Conservation (phyloP, 1,284 basidiomycete genomes). For the Ustilago bromivora region DNA sequence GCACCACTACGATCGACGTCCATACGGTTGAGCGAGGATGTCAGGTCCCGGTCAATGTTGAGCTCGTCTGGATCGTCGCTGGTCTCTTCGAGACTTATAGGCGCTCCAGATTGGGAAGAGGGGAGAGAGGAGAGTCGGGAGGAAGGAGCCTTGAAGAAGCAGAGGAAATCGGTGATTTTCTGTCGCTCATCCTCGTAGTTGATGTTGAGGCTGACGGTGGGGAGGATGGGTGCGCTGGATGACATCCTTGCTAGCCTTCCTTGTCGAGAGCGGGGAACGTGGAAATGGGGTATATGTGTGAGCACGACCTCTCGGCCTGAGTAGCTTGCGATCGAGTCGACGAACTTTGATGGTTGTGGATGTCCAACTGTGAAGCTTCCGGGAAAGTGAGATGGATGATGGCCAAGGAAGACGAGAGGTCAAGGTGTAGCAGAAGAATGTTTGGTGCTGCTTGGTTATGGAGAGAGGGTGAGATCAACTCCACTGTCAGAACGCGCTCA, state of each 20-base stretch:
- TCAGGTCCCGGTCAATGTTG: slow-evolving; percentile 33
- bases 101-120: slow-evolving; percentile 16
- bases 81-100: slow-evolving; percentile 27
- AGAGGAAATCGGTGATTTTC: slow-evolving; percentile 65
- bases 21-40: slow-evolving; percentile 39
- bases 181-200: slow-evolving; percentile 73
- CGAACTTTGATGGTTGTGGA: background rate
- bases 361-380: background rate
- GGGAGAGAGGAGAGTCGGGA: slow-evolving; percentile 37
- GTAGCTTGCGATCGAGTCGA: background rate
- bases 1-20: slow-evolving; percentile 28
- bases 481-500: background rate
- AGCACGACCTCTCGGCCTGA: background rate
- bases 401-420: background rate
- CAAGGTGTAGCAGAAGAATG: background rate
- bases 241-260: slow-evolving; percentile 22
- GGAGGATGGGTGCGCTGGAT: slow-evolving; percentile 69
- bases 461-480: background rate
- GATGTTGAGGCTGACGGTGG: slow-evolving; percentile 73
- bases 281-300: slow-evolving; percentile 11
- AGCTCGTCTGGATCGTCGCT: slow-evolving; percentile 34
- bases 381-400: background rate
- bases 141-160: slow-evolving; percentile 59
- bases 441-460: no score
- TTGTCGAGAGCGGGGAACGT: background rate